phyloP scores from a whole-genome alignment of 2,329 filamentous ascomycete species.

The Fusarium coffeatum region DNA sequence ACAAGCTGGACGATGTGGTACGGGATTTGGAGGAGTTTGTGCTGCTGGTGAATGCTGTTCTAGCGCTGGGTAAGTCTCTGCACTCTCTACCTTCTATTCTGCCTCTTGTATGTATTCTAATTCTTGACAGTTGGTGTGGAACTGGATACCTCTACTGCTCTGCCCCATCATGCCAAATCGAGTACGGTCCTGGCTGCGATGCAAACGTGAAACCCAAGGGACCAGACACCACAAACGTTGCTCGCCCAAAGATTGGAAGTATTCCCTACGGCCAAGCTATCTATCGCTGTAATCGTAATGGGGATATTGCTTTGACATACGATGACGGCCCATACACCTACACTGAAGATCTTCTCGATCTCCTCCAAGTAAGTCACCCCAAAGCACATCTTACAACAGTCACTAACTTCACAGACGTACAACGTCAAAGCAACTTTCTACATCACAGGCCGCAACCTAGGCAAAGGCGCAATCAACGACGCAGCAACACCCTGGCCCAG shows the following conservation, averaged over 20 bases:
- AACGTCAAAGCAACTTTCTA: conserved; percentile 55
- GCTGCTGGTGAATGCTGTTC: conserved; percentile 55
- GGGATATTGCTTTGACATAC: conserved; percentile 58
- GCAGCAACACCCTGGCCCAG: conserved; percentile 49
- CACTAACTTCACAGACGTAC: conserved; percentile 43
- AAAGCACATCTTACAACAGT: too few relatives aligned
- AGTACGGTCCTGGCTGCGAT: conserved; percentile 71
- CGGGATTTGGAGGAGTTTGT: conserved; percentile 51
- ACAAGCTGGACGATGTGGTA: conserved; percentile 58
- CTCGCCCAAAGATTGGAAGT: conserved; percentile 64
- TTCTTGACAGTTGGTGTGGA: conserved; percentile 63
- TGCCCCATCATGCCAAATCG: conserved; percentile 70
- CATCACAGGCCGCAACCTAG: conserved; percentile 52
- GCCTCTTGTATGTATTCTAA: background rate
- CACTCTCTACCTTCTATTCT: too few relatives aligned
- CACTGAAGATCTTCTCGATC: conserved; percentile 56
- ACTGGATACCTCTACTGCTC: conserved; percentile 66
- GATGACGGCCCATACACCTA: conserved; percentile 60
- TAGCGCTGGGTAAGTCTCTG: conserved; percentile 52
- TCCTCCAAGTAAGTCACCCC: conserved; percentile 44
- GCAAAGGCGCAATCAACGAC: conserved; percentile 58
- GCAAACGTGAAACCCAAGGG: conserved; percentile 66
- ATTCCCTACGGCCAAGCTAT: conserved; percentile 68
- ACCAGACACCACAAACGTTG: conserved; percentile 63
- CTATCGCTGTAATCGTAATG: conserved; percentile 50